phyloP scores from a whole-genome alignment of 225 moss, liverwort and hornwort genomes.

The Rhytidiadelphus loreus region DNA sequence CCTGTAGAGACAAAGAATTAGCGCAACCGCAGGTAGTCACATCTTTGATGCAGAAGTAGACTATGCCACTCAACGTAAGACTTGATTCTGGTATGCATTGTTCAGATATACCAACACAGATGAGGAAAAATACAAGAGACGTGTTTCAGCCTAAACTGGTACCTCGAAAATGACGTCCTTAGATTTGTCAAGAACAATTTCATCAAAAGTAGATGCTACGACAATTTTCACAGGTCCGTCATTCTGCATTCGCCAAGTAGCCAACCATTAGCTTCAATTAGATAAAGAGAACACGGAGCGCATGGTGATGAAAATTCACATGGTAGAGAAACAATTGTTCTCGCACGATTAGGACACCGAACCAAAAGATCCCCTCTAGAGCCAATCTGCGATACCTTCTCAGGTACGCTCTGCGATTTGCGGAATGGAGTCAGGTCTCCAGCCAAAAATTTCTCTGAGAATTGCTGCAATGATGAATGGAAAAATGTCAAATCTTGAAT shows the following conservation, averaged over 20 bases:
- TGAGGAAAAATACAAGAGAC: neutral
- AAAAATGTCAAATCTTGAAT: neutral
- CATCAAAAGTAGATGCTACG: conserved; percentile 66
- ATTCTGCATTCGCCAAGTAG: conserved; percentile 39
- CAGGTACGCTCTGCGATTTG: conserved; percentile 60
- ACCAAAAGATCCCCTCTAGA: neutral
- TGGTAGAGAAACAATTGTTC: neutral
- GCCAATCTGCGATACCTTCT: conserved; percentile 32
- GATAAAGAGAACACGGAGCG: neutral
- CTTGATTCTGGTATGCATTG: neutral
- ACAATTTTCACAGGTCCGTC: conserved; percentile 75
- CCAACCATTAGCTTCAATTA: neutral
- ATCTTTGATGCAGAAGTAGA: neutral
- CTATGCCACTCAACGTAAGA: neutral
- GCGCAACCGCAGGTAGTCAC: neutral
- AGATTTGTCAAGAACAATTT: conserved; percentile 69
- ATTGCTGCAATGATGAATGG: conserved; percentile 33
- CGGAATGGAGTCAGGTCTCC: conserved; percentile 40
- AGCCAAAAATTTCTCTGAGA: conserved; percentile 56
- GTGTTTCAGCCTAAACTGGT: neutral
- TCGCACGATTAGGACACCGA: neutral
- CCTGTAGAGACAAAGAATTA: conserved; percentile 22
- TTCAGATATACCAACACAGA: neutral
- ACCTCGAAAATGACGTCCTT: conserved; percentile 90
- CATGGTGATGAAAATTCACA: neutral